A percentile compares a stretch with the other conserved stretches of the same genome.
Conservation (phyloP, 345 rosid species). For the Camelina laxa region DNA sequence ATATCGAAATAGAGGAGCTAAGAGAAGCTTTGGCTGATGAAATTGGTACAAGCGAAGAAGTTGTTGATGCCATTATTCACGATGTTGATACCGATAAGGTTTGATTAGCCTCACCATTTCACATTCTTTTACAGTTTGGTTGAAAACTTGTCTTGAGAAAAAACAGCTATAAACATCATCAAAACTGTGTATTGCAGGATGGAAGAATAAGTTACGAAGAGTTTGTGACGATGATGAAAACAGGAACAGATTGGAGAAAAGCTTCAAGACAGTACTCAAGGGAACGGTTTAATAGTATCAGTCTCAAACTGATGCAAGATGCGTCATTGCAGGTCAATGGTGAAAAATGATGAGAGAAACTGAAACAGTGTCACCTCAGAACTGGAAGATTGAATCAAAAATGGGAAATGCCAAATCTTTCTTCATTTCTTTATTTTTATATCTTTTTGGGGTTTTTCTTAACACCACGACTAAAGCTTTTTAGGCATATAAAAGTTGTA, state of each 20-base stretch:
- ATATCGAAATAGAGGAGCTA: slow-evolving; percentile 89
- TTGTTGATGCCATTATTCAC: slow-evolving; percentile 79
- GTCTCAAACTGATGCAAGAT: slow-evolving; percentile 77
- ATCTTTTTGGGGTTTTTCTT: not conserved
- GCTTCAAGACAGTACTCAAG: slow-evolving; percentile 95
- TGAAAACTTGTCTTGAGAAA: not conserved
- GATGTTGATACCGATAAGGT: slow-evolving; percentile 99
- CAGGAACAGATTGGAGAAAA: slow-evolving; percentile 97
- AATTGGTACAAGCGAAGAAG: slow-evolving; percentile 75
- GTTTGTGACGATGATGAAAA: slow-evolving; percentile 93
- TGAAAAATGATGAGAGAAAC: slow-evolving; percentile 33
- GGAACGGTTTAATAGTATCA: slow-evolving; percentile 86
- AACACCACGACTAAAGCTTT: slow-evolving; percentile 17
- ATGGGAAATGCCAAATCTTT: slow-evolving; percentile 24
- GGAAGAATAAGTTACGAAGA: slow-evolving; percentile 90
- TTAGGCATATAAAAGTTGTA: slow-evolving; percentile 28
- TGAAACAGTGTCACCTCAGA: slow-evolving; percentile 1
- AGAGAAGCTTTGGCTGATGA: slow-evolving; percentile 76
- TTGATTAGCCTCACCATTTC: not conserved
- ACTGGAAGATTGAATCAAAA: slow-evolving; percentile 24
- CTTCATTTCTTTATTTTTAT: slow-evolving; percentile 21
- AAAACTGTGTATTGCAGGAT: slow-evolving; percentile 56
- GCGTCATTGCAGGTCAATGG: slow-evolving; percentile 66
- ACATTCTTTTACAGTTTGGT: not conserved
- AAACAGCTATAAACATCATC: slow-evolving; percentile 11